Conservation (phyloP, 176 grass and related monocot genomes). For the Ensete ventricosum region DNA sequence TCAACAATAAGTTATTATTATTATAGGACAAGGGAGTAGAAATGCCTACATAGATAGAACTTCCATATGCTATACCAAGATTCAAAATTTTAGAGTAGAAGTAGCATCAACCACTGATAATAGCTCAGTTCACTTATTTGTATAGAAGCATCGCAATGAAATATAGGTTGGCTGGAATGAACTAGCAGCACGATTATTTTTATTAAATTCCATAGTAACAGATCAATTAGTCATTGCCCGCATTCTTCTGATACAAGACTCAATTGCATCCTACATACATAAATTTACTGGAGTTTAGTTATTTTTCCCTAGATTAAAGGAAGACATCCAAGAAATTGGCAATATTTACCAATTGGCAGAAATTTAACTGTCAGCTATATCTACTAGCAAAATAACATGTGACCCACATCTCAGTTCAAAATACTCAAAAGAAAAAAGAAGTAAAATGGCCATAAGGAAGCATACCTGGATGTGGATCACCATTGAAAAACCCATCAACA, state of each 20-base stretch:
- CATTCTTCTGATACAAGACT: not conserved
- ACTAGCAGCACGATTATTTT: not conserved
- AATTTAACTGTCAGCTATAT: no score
- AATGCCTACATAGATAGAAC: not conserved
- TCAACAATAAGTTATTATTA: not conserved
- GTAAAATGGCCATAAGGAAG: not conserved
- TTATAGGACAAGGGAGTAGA: not conserved
- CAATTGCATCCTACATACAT: not conserved
- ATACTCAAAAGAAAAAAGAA: conserved; percentile 12
- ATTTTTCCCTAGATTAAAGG: not conserved
- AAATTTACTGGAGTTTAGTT: not conserved
- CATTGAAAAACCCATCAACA: conserved; percentile 93
- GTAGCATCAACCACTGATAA: not conserved
- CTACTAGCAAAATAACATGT: not conserved
- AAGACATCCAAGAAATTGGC: not conserved
- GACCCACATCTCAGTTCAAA: not conserved
- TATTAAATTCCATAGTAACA: not conserved
- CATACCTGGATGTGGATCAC: conserved; percentile 95
- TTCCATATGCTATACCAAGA: not conserved
- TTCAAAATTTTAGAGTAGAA: not conserved
- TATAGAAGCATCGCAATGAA: not conserved
- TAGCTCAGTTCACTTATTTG: no score
- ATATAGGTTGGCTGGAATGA: not conserved
- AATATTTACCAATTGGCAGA: not conserved
- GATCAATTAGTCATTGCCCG: not conserved